Evolutionary conservation across 73 alveolate genomes (phyloP), one percentile per base, ranked within the genome.

Genomic region (Effrenium voratum): DNA sequence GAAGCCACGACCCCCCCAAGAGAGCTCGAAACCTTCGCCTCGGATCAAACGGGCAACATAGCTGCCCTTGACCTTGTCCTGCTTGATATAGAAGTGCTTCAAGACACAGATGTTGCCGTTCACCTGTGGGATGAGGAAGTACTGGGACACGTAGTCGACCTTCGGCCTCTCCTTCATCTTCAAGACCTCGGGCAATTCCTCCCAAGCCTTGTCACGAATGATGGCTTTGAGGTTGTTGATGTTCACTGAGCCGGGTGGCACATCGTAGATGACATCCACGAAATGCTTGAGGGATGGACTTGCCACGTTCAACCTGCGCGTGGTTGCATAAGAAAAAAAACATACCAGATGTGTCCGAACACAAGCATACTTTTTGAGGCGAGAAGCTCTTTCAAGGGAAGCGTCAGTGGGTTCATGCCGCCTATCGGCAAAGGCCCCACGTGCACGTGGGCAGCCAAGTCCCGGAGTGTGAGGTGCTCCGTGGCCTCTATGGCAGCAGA

Each of bases 191-290:
- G 81, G 81, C 3, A 70, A 22, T 24, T 70, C 81, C 34, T 70
- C n/a, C 81, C 81, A 70, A n/a, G 81, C 81, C 81, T 70, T 70
- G 81, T 70, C 81, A 4, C 81, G 26, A 46, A 70, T n/a, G 81
- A 70, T 70, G 26, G 81, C 81, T 70, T 70, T 70, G 47, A 70
- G 81, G 22, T 70, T 70, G 81, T 70, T 46, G 13, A 70, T n/a
- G 47, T 70, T 34, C 47, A 70, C 22, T 4, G 81, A 4, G 81
- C 13, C 6, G 81, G 46, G 47, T 6, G 26, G 47, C n/a, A 70
- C 81, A 70, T 70, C 47, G 46, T 70, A 70, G 81, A n/a, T 70
- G 13, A 70, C 2, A n/a, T 70, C 81, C 3, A 70, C 47, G 81
- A 70, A 70, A 22, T 70, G 81, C 81, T 70, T 70, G 81, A 70